Evolutionary conservation across 2,329 filamentous ascomycete species (phyloP), one percentile per base, ranked within the genome.

Genomic region (Plectosphaerella cucumerina): DNA sequence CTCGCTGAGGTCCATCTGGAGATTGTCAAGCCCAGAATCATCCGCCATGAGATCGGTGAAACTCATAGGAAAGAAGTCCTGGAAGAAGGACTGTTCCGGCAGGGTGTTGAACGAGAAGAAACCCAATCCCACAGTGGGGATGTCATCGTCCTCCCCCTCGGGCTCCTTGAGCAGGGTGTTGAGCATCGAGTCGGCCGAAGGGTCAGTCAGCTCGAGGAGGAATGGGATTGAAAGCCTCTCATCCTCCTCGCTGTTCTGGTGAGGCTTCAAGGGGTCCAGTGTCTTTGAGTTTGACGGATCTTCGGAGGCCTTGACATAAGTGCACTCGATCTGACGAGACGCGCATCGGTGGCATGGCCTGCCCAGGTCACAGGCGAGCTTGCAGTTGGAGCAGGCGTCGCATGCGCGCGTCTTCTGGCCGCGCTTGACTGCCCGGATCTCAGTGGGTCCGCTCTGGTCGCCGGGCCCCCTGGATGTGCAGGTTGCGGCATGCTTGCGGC

Each of bases 341-440:
- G 51, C 43, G 45, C 63, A 65, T 21, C 64, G 54, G 3, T 53
- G 48, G 46, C 64, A 66, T 0, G 61, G 61, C 3, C 53, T 44
- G 2, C 45, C 51, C 5, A 55, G 60, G 46, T 65, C 60, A 50
- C 63, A 66, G 17, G 60, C 58, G 12, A 62, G 53, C 31, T 64
- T 64, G 53, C 61, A 61, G 22, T 54, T 56, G 47, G 60, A 64
- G 48, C 64, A 66, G 2, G 57, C 56, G 18, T 64, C 62, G 49
- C 64, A 66, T 3, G 63, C 62, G 1, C 53, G 50, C 0, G 61
- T 58, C 41, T 61, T 63, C 26, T 63, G 61, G 14, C 63, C 63
- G 5, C 62, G 59, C 35, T 58, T 60, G 9, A 58, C 53, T 1
- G 57, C 55, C 3, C 59, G 59, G 1, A 62, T 23, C 2, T 47